Percentiles rank a stretch among this genome's conserved stretches.
These are phyloP conservation scores for Colletotrichum lindemuthianum DNA, from an alignment of 2,329 filamentous ascomycete species.

Conservation along the genomic window DNA sequence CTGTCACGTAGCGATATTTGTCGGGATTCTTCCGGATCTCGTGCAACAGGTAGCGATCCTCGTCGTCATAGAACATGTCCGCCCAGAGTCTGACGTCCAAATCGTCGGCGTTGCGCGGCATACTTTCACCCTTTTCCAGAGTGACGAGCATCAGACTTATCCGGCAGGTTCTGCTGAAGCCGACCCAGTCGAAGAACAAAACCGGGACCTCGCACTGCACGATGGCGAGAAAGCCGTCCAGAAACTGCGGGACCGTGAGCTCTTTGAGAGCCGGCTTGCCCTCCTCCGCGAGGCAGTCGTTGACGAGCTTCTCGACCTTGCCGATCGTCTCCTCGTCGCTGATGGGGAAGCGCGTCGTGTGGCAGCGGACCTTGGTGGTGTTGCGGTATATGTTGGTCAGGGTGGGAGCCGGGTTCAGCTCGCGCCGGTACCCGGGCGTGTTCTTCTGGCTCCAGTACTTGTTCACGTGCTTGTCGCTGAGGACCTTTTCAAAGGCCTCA, in stretches of 20 bases:
- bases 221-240: background rate
- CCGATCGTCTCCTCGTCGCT: background rate
- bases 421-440: background rate
- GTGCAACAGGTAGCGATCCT: background rate
- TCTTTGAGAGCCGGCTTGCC: background rate
- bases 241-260: background rate
- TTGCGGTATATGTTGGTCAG: background rate
- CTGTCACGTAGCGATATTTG: background rate
- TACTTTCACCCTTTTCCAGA: background rate
- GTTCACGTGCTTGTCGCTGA: background rate
- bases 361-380: background rate
- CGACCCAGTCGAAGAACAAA: slow-evolving; percentile 3
- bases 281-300: background rate
- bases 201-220: background rate
- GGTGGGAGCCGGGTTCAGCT: background rate
- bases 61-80: background rate
- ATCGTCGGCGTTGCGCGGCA: background rate
- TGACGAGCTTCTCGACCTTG: background rate
- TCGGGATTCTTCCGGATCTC: background rate
- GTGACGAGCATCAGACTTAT: background rate
- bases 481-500: background rate
- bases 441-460: background rate
- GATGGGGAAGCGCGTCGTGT: background rate
- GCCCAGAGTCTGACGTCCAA: background rate
- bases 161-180: background rate